These are phyloP conservation scores for Malus hybrid DNA, from an alignment of 331 rosid species.

Conservation along the genomic window DNA sequence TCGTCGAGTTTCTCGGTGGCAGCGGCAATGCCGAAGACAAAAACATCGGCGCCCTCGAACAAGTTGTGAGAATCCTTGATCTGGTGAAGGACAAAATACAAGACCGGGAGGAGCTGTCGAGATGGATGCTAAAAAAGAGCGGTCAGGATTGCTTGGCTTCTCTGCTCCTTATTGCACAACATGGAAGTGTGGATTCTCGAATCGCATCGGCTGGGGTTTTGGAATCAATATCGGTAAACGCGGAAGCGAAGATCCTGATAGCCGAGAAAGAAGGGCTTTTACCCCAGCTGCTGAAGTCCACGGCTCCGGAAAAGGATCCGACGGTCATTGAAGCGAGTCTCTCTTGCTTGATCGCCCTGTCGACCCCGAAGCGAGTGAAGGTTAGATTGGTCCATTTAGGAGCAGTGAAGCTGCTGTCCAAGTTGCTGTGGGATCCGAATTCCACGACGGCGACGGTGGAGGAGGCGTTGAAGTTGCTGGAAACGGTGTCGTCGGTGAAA, in stretches of 20 bases:
- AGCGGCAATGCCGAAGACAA: slow-evolving; percentile 32
- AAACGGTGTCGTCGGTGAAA: slow-evolving; percentile 54
- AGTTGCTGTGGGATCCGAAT: slow-evolving; percentile 30
- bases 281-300: slow-evolving; percentile 37
- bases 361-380: slow-evolving; percentile 44
- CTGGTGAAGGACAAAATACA: slow-evolving; percentile 23
- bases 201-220: slow-evolving; percentile 53
- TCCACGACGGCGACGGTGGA: slow-evolving; percentile 35
- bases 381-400: slow-evolving; percentile 42
- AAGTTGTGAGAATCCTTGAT: slow-evolving; percentile 35
- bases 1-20: slow-evolving; percentile 39
- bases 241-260: slow-evolving; percentile 51
- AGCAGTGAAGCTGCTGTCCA: slow-evolving; percentile 35
- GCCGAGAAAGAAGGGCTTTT: slow-evolving; percentile 61
- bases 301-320: slow-evolving; percentile 38
- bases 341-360: slow-evolving; percentile 49
- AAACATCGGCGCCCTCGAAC: slow-evolving; percentile 27
- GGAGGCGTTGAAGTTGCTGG: slow-evolving; percentile 55
- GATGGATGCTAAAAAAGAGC: slow-evolving; percentile 32
- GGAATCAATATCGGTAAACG: slow-evolving; percentile 42
- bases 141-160: slow-evolving; percentile 40
- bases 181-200: slow-evolving; percentile 37
- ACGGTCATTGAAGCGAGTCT: slow-evolving; percentile 44
- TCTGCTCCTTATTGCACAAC: slow-evolving; percentile 41
- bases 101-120: slow-evolving; percentile 26